Conservation (phyloP, 2,329 filamentous ascomycete genomes). For the Verticillium longisporum region DNA sequence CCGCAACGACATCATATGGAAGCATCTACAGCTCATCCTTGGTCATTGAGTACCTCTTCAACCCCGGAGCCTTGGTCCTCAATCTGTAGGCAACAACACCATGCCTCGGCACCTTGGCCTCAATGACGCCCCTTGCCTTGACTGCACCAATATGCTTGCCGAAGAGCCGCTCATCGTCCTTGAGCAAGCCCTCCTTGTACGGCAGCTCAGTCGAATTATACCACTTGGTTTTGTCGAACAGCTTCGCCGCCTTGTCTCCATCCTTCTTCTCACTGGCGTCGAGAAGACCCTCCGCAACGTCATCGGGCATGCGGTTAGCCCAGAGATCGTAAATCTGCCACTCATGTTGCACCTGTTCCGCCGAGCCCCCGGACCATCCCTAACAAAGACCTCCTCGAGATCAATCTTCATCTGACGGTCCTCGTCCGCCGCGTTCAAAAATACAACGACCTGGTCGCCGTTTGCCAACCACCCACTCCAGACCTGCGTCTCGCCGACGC, state of each 20-base stretch:
- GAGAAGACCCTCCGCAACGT: slow-evolving; percentile 8
- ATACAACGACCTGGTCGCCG: slow-evolving; percentile 11
- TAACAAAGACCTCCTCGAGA: slow-evolving; percentile 14
- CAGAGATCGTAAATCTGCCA: slow-evolving; percentile 15
- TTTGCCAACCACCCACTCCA: slow-evolving; percentile 18
- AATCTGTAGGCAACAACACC: background rate
- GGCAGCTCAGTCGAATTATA: slow-evolving; percentile 14
- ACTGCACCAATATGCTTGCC: slow-evolving; percentile 12
- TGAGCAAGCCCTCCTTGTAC: slow-evolving; percentile 11
- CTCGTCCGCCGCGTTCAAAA: slow-evolving; percentile 11
- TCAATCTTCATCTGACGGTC: slow-evolving; percentile 8
- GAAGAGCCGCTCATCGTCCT: slow-evolving; percentile 12
- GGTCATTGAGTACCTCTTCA: background rate
- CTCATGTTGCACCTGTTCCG: slow-evolving; percentile 11
- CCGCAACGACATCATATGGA: too few species aligned
- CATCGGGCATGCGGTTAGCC: slow-evolving; percentile 13
- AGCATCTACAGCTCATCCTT: background rate
- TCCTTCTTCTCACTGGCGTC: slow-evolving; percentile 2
- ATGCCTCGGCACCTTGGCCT: background rate
- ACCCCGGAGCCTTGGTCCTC: background rate
- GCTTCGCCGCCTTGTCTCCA: background rate
- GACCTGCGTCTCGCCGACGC: slow-evolving; percentile 19
- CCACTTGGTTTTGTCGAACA: slow-evolving; percentile 10
- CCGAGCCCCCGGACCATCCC: slow-evolving; percentile 14
- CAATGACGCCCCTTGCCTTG: slow-evolving; percentile 7